Evolutionary conservation across 179 eudicot species (phyloP).

Genomic region (Amaranthus tricolor): DNA sequence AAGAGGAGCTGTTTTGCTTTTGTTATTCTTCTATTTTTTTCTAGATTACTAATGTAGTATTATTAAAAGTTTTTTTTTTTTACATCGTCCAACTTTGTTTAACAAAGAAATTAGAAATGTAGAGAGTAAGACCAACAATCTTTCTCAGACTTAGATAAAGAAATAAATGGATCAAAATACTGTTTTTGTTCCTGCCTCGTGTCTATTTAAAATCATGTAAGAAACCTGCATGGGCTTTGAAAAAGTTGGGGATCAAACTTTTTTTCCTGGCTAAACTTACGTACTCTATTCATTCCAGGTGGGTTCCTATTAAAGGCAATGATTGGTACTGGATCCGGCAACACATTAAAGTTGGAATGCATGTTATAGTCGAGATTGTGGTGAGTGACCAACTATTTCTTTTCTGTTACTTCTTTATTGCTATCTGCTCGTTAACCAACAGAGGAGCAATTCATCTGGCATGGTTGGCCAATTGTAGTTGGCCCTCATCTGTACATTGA

Average conservation of each 20-base stretch:
- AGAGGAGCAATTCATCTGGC: neutral
- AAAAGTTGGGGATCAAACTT: neutral
- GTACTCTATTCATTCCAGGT: conserved; percentile 50
- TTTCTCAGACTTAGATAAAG: neutral
- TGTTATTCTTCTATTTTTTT: too few relatives aligned
- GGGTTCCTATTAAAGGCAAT: conserved; percentile 92
- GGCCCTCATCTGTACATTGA: neutral
- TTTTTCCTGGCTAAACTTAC: conserved; percentile 8
- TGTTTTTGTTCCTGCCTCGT: neutral
- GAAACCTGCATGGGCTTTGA: neutral
- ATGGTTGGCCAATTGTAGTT: too few relatives aligned
- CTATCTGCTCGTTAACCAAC: neutral
- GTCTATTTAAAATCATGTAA: neutral
- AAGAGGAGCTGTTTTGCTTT: too few relatives aligned
- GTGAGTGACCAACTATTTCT: conserved; percentile 43
- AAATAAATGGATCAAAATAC: neutral
- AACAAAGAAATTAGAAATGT: neutral
- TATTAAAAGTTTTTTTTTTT: too few relatives aligned
- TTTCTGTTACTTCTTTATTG: neutral
- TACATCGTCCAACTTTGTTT: too few relatives aligned
- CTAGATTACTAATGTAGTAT: too few relatives aligned
- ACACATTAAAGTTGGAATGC: conserved; percentile 95
- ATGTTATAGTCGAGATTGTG: conserved; percentile 84
- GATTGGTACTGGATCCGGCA: conserved; percentile 99
- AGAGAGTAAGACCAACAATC: neutral